Evolutionary conservation across 2,329 filamentous ascomycete species (phyloP).

Genomic region (Arthrobotrys iridis): DNA sequence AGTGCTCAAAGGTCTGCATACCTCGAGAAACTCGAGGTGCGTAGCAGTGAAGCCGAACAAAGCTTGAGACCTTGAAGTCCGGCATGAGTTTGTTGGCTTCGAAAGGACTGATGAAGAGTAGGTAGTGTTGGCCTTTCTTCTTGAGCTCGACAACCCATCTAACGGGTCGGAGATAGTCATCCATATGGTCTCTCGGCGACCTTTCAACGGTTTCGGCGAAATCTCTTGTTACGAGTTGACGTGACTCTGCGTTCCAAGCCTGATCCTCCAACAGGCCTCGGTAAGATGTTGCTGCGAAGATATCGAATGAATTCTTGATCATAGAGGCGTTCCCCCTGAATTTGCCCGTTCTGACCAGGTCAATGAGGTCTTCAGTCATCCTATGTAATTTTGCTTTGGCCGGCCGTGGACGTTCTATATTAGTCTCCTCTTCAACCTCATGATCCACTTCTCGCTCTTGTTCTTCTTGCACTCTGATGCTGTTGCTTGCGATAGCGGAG

Average conservation of each 20-base stretch:
- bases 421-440: slow-evolving; percentile 71
- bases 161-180: slow-evolving; percentile 66
- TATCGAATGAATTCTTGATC: slow-evolving; percentile 1
- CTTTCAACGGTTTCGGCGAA: slow-evolving; percentile 65
- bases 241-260: slow-evolving; percentile 59
- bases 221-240: slow-evolving; percentile 66
- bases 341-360: slow-evolving; percentile 39
- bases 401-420: slow-evolving; percentile 66
- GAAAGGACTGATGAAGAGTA: slow-evolving; percentile 68
- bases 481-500: background rate
- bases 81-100: slow-evolving; percentile 69
- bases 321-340: slow-evolving; percentile 51
- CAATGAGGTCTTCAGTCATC: slow-evolving; percentile 60
- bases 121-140: background rate
- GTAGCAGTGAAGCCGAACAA: slow-evolving; percentile 67
- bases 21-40: slow-evolving; percentile 63
- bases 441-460: slow-evolving; percentile 75
- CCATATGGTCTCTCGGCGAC: slow-evolving; percentile 54
- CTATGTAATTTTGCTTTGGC: slow-evolving; percentile 60
- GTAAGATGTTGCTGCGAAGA: slow-evolving; percentile 19
- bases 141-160: slow-evolving; percentile 53
- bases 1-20: slow-evolving; percentile 54
- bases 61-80: slow-evolving; percentile 59
- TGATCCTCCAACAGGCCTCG: slow-evolving; percentile 58
- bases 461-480: slow-evolving; percentile 66